Evolutionary conservation across 1,284 basidiomycete species (phyloP), one percentile per base, ranked within the genome.

Genomic region (Cutaneotrichosporon cavernicola): DNA sequence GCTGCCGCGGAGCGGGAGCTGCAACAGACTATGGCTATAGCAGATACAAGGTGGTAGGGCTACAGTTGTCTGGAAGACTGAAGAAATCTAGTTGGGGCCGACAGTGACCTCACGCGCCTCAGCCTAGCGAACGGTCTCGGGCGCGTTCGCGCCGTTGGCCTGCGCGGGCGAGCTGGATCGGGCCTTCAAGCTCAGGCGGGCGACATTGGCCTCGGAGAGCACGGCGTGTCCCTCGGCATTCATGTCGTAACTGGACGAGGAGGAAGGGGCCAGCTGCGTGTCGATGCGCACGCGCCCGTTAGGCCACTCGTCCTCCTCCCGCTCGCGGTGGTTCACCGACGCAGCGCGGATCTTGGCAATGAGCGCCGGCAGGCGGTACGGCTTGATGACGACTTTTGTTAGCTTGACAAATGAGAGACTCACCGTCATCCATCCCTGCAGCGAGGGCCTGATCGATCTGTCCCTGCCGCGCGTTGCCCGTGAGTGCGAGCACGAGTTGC

Each of bases 401-500:
- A 30, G 49, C 26, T 30, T 13, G 18, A 10, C 26, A 16, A 22
- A 7, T 4, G 22, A 8, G 50, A 10, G 16, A 53, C 51, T 18
- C 51, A 53, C 51, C 51, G 30, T 70, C 65, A 52, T 74, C 68
- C 69, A 72, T 72, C 4, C 73, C 73, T 6, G 64, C 65, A n/a
- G 62, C 60, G 3, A 67, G 53, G 6, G 74, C 74, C 43, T 70
- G 63, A 38, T 76, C 71, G 58, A 75, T 75, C 57, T 79, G 77
- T 4, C 68, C 73, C 64, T 76, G 72, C 18, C 73, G 65, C 10
- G 74, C 74, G 56, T 77, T 76, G 11, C 77, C 77, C 30, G 77
- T 81, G 58, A 81, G 65, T 11, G 78, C 80, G 38, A 79, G 77
- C 40, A 81, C 74, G 31, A 74, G 60, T 34, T 70, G 68, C 1